These are phyloP conservation scores for Calocera viscosa DNA, from an alignment of 768 basidiomycete species.

Conservation along the genomic window DNA sequence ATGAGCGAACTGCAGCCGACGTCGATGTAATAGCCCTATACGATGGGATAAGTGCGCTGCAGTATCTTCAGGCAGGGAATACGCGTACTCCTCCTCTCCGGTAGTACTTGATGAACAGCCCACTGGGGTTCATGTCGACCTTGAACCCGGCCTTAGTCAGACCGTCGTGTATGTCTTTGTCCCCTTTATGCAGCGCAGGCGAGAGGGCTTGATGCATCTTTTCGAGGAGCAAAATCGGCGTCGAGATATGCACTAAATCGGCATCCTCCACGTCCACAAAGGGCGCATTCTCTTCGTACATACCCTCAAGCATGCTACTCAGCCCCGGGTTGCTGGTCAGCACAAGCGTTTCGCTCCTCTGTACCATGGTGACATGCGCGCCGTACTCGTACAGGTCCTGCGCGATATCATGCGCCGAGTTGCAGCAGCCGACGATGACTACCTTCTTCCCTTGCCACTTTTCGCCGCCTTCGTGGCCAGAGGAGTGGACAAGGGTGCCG, in stretches of 20 bases:
- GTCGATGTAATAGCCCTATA: constrained; percentile 5
- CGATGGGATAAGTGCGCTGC: background rate
- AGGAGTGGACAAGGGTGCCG: constrained; percentile 12
- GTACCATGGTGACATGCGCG: constrained; percentile 8
- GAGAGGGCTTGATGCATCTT: background rate
- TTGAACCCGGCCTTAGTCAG: constrained; percentile 6
- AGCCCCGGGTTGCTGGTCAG: background rate
- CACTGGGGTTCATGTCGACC: background rate
- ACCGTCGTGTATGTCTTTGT: constrained; percentile 1
- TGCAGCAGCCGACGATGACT: constrained; percentile 13
- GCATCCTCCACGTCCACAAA: background rate
- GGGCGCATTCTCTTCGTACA: background rate
- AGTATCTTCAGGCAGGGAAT: background rate
- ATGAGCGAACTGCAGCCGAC: background rate
- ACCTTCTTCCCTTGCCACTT: constrained; percentile 13
- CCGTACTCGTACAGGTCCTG: constrained; percentile 6
- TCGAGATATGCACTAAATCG: background rate
- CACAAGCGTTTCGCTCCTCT: constrained; percentile 8
- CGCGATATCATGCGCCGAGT: background rate
- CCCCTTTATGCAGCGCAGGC: background rate
- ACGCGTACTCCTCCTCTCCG: background rate
- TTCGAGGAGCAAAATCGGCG: background rate
- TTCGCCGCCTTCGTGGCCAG: background rate
- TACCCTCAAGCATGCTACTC: background rate
- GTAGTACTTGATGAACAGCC: constrained; percentile 4